These are phyloP conservation scores for Dactylonectria estremocensis DNA, from an alignment of 2,329 filamentous ascomycete genomes.

Conservation along the genomic window DNA sequence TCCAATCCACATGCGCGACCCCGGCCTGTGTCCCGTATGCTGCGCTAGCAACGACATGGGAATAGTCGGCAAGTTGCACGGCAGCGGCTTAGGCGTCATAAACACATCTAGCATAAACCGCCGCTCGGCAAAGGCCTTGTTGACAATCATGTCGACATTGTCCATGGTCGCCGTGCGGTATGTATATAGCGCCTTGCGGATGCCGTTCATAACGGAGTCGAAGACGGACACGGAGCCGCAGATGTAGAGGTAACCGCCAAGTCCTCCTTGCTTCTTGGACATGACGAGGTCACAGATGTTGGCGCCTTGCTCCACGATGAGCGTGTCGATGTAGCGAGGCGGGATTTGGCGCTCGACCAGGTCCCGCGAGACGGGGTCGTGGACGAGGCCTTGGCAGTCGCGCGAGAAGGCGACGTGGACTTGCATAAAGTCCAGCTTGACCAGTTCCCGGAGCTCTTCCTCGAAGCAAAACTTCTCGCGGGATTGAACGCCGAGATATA, in stretches of 20 bases:
- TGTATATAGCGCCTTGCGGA: constrained; percentile 69
- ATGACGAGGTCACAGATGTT: constrained; percentile 69
- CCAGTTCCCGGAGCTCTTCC: constrained; percentile 40
- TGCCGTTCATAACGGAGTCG: constrained; percentile 70
- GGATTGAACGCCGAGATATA: constrained; percentile 68
- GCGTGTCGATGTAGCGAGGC: constrained; percentile 66
- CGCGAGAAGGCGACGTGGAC: constrained; percentile 68
- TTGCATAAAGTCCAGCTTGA: constrained; percentile 65
- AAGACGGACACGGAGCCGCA: constrained; percentile 50
- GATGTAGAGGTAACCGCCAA: constrained; percentile 56
- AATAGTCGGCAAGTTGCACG: constrained; percentile 66
- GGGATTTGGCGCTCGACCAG: constrained; percentile 65
- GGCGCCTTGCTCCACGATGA: constrained; percentile 67
- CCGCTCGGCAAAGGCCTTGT: constrained; percentile 68
- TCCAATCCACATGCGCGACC: constrained; percentile 64
- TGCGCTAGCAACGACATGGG: constrained; percentile 64
- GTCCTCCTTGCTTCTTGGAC: constrained; percentile 69
- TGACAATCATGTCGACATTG: constrained; percentile 64
- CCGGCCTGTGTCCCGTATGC: constrained; percentile 66
- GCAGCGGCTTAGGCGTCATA: constrained; percentile 68
- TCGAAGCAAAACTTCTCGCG: constrained; percentile 60
- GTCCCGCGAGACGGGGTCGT: constrained; percentile 58
- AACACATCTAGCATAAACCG: constrained; percentile 72
- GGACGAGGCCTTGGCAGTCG: constrained; percentile 63
- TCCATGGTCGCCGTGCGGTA: constrained; percentile 67